Percentiles rank a stretch among this genome's conserved stretches.
These are phyloP conservation scores for Yamadazyma dushanensis DNA, from an alignment of 1,139 yeast genomes.

Conservation along the genomic window DNA sequence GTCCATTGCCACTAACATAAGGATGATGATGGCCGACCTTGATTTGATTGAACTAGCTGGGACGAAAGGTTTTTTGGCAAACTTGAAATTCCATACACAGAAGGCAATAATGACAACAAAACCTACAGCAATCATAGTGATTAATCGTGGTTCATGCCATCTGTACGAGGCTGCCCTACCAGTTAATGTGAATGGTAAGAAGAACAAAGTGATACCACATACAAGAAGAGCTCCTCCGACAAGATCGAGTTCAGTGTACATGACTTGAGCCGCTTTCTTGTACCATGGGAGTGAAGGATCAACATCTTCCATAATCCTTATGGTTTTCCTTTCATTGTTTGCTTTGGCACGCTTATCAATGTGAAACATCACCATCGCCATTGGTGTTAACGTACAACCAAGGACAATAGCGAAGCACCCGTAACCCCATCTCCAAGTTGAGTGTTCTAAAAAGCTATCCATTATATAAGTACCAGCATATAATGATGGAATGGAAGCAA, in stretches of 20 bases:
- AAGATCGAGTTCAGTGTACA: constrained; percentile 30
- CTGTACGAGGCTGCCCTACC: constrained; percentile 18
- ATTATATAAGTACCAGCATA: constrained; percentile 28
- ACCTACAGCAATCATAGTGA: constrained; percentile 32
- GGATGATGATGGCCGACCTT: constrained; percentile 22
- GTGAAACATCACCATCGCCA: constrained; percentile 24
- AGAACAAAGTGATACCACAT: constrained; percentile 29
- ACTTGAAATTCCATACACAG: constrained; percentile 23
- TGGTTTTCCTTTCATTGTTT: constrained; percentile 7
- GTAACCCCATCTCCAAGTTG: constrained; percentile 42
- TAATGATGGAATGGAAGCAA: constrained; percentile 25
- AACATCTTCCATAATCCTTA: constrained; percentile 6
- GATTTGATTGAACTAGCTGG: constrained; percentile 20
- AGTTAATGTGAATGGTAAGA: constrained; percentile 33
- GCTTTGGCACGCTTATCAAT: constrained; percentile 25
- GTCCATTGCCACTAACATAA: constrained; percentile 21
- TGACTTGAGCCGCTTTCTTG: constrained; percentile 12
- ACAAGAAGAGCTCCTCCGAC: constrained; percentile 25
- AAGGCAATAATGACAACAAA: constrained; percentile 21
- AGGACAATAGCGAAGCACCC: constrained; percentile 37
- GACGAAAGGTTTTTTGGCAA: constrained; percentile 26
- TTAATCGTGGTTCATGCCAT: constrained; percentile 24
- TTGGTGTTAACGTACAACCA: constrained; percentile 28
- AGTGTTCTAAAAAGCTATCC: constrained; percentile 19
- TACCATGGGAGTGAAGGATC: constrained; percentile 5